Evolutionary conservation across 1,139 yeast species (phyloP).

Genomic region (Magnusiomyces magnusii): DNA sequence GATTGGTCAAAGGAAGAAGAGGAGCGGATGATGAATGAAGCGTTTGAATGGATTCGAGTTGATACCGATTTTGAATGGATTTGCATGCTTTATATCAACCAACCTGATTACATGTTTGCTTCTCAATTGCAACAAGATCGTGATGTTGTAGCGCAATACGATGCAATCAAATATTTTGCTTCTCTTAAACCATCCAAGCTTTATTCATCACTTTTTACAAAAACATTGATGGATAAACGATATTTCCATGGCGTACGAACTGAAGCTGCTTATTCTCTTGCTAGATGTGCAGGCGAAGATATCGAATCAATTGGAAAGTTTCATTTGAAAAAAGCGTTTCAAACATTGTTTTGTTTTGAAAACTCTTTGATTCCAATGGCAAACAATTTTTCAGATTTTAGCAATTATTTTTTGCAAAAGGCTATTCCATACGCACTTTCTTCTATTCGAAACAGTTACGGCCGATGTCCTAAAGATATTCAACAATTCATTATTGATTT

Average conservation of each 20-base stretch:
- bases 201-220: conserved; percentile 68
- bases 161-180: conserved; percentile 70
- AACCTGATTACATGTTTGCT: conserved; percentile 92
- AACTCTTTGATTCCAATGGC: conserved; percentile 61
- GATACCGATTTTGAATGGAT: conserved; percentile 99
- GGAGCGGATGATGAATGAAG: conserved; percentile 63
- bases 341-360: conserved; percentile 63
- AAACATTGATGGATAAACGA: conserved; percentile 77
- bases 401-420: conserved; percentile 60
- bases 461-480: conserved; percentile 59
- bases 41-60: conserved; percentile 95
- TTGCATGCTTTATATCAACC: conserved; percentile 68
- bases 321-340: conserved; percentile 66
- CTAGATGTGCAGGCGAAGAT: conserved; percentile 54
- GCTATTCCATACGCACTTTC: conserved; percentile 61
- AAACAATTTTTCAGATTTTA: conserved; percentile 67
- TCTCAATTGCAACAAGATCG: conserved; percentile 92
- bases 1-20: conserved; percentile 73
- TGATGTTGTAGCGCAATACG: conserved; percentile 93
- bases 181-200: conserved; percentile 50
- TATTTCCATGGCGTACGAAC: conserved; percentile 85
- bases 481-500: conserved; percentile 60
- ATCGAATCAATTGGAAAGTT: conserved; percentile 62
- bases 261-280: conserved; percentile 79
- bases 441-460: conserved; percentile 51